Evolutionary conservation across 106 monocot genomes (phyloP).

Genomic region (Posidonia australis): DNA sequence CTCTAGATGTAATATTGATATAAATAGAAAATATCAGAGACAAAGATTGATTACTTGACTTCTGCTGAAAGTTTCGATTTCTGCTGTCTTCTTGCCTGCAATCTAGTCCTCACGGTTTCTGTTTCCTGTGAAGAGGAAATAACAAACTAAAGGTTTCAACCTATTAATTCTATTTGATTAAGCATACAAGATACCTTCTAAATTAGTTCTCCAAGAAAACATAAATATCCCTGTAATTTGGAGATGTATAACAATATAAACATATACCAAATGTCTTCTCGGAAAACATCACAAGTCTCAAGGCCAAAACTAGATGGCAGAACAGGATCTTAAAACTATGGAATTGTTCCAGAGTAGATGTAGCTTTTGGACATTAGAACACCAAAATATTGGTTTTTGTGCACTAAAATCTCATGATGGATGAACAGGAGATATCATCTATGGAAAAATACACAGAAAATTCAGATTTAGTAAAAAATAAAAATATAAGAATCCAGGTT

Average conservation of each 20-base stretch:
- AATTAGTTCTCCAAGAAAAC: background rate
- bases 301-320: background rate
- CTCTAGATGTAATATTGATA: background rate
- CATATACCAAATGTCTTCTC: background rate
- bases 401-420: no score
- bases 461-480: no score
- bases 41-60: conserved; percentile 11
- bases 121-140: conserved; percentile 12
- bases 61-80: conserved; percentile 6
- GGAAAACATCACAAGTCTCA: background rate
- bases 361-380: no score
- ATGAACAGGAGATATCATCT: background rate
- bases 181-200: background rate
- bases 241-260: background rate
- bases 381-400: no score
- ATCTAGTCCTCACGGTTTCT: conserved; percentile 2
- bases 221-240: background rate
- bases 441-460: background rate
- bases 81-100: conserved; percentile 6
- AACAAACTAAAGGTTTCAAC: background rate
- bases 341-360: no score
- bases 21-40: background rate
- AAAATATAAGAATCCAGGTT: background rate
- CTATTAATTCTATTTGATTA: background rate
- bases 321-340: background rate